Percentiles rank a stretch among this genome's conserved stretches.
These are phyloP conservation scores for Tetrahymena thermophila DNA, from an alignment of 73 alveolate species.

Conservation along the genomic window DNA sequence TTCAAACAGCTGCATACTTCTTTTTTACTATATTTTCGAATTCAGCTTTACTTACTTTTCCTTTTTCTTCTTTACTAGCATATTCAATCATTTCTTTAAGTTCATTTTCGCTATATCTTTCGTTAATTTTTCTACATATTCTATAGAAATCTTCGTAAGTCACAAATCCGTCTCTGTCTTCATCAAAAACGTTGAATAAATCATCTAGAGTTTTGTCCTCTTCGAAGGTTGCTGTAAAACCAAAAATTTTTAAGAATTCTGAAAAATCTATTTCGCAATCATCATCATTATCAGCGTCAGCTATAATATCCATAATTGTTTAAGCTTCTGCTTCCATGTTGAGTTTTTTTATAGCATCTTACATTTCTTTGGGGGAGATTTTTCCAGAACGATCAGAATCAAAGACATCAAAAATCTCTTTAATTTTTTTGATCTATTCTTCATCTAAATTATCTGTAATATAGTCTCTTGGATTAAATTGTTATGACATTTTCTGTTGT, in stretches of 20 bases:
- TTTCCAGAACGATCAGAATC: not conserved
- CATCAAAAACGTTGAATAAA: slow-evolving; percentile 26
- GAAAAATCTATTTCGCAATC: slow-evolving; percentile 7
- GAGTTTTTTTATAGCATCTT: slow-evolving; percentile 23
- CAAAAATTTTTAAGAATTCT: slow-evolving; percentile 40
- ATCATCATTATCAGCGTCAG: slow-evolving; percentile 27
- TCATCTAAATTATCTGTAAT: not conserved
- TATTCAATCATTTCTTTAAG: slow-evolving; percentile 41
- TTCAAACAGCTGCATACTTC: slow-evolving; percentile 4
- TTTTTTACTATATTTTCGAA: slow-evolving; percentile 17
- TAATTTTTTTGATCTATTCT: not conserved
- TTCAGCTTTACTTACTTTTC: slow-evolving; percentile 19
- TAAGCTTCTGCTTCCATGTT: slow-evolving; percentile 31
- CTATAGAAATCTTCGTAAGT: slow-evolving; percentile 37
- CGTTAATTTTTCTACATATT: slow-evolving; percentile 9
- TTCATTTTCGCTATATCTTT: slow-evolving; percentile 40
- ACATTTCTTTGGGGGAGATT: slow-evolving; percentile 15
- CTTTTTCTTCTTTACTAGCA: slow-evolving; percentile 32
- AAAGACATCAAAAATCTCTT: not conserved
- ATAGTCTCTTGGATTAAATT: not conserved
- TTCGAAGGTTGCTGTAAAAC: slow-evolving; percentile 23
- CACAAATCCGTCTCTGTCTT: slow-evolving; percentile 2
- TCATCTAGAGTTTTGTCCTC: slow-evolving; percentile 27
- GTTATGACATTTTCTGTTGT: not conserved
- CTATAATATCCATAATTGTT: slow-evolving; percentile 27